Evolutionary conservation across 495 filamentous ascomycete species (phyloP).

Genomic region (Penicillium canariense): DNA sequence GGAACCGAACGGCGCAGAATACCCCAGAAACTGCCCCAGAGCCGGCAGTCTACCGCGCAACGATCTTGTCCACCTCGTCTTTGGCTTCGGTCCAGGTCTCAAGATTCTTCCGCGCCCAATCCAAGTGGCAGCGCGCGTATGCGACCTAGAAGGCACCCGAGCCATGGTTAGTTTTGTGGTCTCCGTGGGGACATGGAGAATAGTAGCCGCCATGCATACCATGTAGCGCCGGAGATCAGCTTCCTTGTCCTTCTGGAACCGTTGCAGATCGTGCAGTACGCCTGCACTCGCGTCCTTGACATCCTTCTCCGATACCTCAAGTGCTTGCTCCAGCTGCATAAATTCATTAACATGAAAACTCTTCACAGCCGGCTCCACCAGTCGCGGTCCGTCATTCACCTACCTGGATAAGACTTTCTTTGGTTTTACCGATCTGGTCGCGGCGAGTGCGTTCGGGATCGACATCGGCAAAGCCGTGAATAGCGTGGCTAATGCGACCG

Average conservation of each 20-base stretch:
- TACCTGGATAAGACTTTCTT: constrained; percentile 66
- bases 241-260: constrained; percentile 93
- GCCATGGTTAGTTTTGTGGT: constrained; percentile 5
- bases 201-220: constrained; percentile 54
- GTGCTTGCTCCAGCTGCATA: constrained; percentile 80
- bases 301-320: constrained; percentile 81
- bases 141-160: constrained; percentile 62
- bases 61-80: constrained; percentile 89
- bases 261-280: constrained; percentile 81
- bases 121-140: constrained; percentile 90
- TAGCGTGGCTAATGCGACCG: constrained; percentile 87
- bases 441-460: constrained; percentile 90
- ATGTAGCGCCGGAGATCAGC: constrained; percentile 91
- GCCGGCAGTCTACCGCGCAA: constrained; percentile 42
- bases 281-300: constrained; percentile 86
- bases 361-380: background rate
- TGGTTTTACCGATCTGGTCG: constrained; percentile 93
- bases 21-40: background rate
- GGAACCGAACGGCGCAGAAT: background rate
- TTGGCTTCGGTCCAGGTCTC: constrained; percentile 95
- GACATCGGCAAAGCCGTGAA: constrained; percentile 92
- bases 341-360: constrained; percentile 6
- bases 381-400: constrained; percentile 14
- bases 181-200: background rate
- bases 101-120: constrained; percentile 97